Conservation (phyloP, 2,329 filamentous ascomycete species). For the Colletotrichum lindemuthianum region DNA sequence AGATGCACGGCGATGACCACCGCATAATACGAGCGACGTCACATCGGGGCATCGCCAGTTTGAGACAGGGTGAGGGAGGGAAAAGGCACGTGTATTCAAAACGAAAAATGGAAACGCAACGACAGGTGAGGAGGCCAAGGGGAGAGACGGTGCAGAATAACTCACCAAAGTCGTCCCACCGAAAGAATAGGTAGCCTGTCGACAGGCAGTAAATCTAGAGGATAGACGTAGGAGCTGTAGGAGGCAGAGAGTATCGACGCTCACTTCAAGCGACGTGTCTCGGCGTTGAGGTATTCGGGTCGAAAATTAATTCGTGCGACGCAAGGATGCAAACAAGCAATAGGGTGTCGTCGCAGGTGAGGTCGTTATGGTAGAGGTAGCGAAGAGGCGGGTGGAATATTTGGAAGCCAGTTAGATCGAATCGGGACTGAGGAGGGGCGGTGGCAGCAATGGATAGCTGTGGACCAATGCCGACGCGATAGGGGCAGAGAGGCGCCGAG, state of each 20-base stretch:
- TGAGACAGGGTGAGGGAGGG: background rate
- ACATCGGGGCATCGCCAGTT: conserved; percentile 6
- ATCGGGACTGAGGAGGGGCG: conserved; percentile 1
- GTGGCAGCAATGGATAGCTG: conserved; percentile 6
- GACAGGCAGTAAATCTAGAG: conserved; percentile 17
- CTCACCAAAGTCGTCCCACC: conserved; percentile 30
- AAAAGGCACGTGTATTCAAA: conserved; percentile 5
- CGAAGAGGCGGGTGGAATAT: background rate
- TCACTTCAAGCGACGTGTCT: conserved; percentile 17
- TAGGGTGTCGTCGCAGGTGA: conserved; percentile 3
- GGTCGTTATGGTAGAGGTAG: background rate
- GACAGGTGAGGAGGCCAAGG: conserved; percentile 4
- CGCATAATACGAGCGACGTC: conserved; percentile 16
- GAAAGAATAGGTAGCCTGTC: conserved; percentile 6
- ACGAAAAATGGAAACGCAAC: background rate
- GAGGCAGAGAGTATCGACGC: conserved; percentile 8
- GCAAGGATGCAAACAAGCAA: conserved; percentile 15
- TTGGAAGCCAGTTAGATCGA: conserved; percentile 8
- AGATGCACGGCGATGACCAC: background rate
- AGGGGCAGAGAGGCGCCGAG: conserved; percentile 4
- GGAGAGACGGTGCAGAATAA: background rate
- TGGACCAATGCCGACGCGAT: conserved; percentile 12
- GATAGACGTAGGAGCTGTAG: background rate
- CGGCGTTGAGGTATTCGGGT: background rate
- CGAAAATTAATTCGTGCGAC: conserved; percentile 8